A percentile compares a stretch with the other conserved stretches of the same genome.
Evolutionary conservation across 176 grass and related monocot genomes (phyloP).

Genomic region (Aechmea fasciata): DNA sequence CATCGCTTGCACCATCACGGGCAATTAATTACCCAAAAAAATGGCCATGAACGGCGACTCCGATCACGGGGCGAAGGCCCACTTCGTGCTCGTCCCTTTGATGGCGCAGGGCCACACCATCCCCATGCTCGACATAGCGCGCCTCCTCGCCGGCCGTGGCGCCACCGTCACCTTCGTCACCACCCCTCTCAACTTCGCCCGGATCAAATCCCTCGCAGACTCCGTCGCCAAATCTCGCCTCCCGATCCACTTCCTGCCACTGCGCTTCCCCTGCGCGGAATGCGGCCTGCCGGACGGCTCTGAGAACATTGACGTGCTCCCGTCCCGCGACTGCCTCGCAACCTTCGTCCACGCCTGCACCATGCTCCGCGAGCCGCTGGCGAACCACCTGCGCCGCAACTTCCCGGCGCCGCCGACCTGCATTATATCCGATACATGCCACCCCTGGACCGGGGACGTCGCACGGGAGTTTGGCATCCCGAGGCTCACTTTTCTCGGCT

Average conservation of each 20-base stretch:
- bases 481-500: conserved; percentile 44
- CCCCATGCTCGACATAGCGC: conserved; percentile 49
- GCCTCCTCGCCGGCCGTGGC: conserved; percentile 27
- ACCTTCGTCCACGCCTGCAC: conserved; percentile 35
- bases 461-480: conserved; percentile 48
- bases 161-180: conserved; percentile 37
- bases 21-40: no score
- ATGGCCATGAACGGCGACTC: conserved; percentile 16
- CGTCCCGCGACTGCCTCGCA: conserved; percentile 8
- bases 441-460: conserved; percentile 44
- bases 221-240: conserved; percentile 3
- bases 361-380: conserved; percentile 35
- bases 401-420: conserved; percentile 35
- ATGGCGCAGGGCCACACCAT: conserved; percentile 55
- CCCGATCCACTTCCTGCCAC: conserved; percentile 29
- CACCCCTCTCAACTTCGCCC: conserved; percentile 24
- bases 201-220: conserved; percentile 23
- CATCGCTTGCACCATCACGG: no score
- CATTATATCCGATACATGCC: conserved; percentile 43
- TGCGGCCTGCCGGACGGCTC: conserved; percentile 45
- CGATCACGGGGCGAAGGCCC: conserved; percentile 11
- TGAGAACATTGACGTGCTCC: conserved; percentile 43
- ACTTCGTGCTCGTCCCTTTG: conserved; percentile 47
- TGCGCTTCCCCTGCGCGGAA: conserved; percentile 39
- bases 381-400: conserved; percentile 28